Percentiles rank a stretch among this genome's conserved stretches.
Evolutionary conservation across 1,284 basidiomycete species (phyloP).

Genomic region (Bondarzewia mesenterica): DNA sequence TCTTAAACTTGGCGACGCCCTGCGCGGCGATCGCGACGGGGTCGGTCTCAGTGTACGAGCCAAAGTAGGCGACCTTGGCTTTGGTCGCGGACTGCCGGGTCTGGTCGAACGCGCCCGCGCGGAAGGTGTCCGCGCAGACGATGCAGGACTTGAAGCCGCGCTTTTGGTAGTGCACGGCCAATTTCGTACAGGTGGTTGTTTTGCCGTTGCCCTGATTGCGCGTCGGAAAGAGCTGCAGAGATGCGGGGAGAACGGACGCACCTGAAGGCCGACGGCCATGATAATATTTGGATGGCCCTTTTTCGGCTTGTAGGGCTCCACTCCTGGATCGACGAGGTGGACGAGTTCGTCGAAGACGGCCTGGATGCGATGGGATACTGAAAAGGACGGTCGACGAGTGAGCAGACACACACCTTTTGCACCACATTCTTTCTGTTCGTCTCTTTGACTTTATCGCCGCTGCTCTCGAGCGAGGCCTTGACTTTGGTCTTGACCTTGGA

Average conservation of each 20-base stretch:
- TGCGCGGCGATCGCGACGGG: slow-evolving; percentile 92
- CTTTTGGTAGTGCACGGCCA: slow-evolving; percentile 96
- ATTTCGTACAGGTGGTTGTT: slow-evolving; percentile 96
- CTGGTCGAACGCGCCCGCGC: slow-evolving; percentile 99
- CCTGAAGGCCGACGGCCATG: slow-evolving; percentile 96
- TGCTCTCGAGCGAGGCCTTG: slow-evolving; percentile 65
- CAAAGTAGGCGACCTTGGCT: slow-evolving; percentile 98
- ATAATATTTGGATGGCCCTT: slow-evolving; percentile 94
- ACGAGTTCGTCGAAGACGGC: slow-evolving; percentile 97
- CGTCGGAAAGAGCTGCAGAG: background rate
- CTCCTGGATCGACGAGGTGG: slow-evolving; percentile 87
- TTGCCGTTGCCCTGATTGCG: slow-evolving; percentile 88
- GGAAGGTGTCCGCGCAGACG: slow-evolving; percentile 99
- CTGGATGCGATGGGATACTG: slow-evolving; percentile 30
- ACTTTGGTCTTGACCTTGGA: slow-evolving; percentile 88
- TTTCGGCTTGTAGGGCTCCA: slow-evolving; percentile 92
- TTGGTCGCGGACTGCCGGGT: slow-evolving; percentile 93
- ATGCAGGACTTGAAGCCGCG: slow-evolving; percentile 97
- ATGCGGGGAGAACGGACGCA: slow-evolving; percentile 28
- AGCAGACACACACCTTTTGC: slow-evolving; percentile 68
- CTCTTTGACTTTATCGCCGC: slow-evolving; percentile 72
- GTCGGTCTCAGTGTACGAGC: slow-evolving; percentile 98
- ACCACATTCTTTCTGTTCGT: slow-evolving; percentile 79
- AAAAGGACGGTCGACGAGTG: background rate
- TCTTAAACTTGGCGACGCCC: slow-evolving; percentile 95